phyloP scores from a whole-genome alignment of 2,329 filamentous ascomycete species.

The Fusarium caatingaense region DNA sequence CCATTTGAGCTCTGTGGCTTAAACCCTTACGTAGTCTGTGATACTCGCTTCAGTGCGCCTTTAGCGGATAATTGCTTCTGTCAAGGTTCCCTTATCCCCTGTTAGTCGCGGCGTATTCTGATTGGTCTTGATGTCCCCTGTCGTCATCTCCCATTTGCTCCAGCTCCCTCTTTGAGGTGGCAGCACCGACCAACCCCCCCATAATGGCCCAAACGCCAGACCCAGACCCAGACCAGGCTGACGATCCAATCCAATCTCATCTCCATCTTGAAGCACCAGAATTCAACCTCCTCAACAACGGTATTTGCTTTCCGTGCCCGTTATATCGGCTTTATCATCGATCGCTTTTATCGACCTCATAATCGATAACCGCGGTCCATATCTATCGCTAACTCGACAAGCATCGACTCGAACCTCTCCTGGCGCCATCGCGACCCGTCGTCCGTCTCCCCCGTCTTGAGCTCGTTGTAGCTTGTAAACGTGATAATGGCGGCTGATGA shows the following conservation, averaged over 20 bases:
- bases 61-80: constrained; percentile 40
- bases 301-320: constrained; percentile 7
- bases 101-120: constrained; percentile 32
- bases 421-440: constrained; percentile 27
- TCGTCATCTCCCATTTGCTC: constrained; percentile 35
- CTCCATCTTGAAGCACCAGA: constrained; percentile 37
- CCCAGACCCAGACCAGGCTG: constrained; percentile 37
- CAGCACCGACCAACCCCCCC: constrained; percentile 44
- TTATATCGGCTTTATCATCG: constrained; percentile 22
- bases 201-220: constrained; percentile 37
- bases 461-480: constrained; percentile 46
- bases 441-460: constrained; percentile 38
- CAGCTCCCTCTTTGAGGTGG: constrained; percentile 27
- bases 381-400: constrained; percentile 6
- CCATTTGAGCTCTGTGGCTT: constrained; percentile 27
- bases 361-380: constrained; percentile 5
- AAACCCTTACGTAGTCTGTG: constrained; percentile 32
- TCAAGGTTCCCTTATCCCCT: constrained; percentile 22
- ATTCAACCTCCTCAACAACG: constrained; percentile 34
- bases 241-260: constrained; percentile 39
- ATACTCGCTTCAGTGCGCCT: constrained; percentile 23
- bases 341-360: constrained; percentile 14
- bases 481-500: constrained; percentile 47
- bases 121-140: constrained; percentile 31
- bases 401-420: constrained; percentile 11